Conservation (phyloP, 83 land plant species). For the Picea mariana region DNA sequence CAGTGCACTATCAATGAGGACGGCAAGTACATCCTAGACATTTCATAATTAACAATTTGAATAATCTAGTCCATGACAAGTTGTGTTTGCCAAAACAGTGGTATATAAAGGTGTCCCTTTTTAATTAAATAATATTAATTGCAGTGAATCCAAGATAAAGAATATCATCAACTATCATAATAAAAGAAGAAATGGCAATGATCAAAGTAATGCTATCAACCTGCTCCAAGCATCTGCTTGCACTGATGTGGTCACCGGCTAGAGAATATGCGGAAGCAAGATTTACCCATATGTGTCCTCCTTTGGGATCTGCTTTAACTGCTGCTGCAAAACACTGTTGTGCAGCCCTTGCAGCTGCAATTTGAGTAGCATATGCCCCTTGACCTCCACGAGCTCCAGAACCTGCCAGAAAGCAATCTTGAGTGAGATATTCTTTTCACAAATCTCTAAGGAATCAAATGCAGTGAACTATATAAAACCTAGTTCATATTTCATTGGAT, state of each 20-base stretch:
- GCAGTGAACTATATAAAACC: background rate
- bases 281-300: conserved; percentile 72
- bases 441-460: background rate
- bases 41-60: too few species aligned
- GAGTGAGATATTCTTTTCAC: background rate
- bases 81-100: too few species aligned
- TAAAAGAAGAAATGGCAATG: too few species aligned
- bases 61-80: too few species aligned
- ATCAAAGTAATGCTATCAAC: conserved; percentile 21
- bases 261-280: conserved; percentile 72
- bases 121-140: too few species aligned
- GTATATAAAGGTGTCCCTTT: too few species aligned
- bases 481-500: background rate
- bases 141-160: too few species aligned
- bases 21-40: too few species aligned
- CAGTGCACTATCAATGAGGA: too few species aligned
- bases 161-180: too few species aligned
- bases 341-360: conserved; percentile 67
- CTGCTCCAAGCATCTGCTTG: conserved; percentile 77
- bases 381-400: conserved; percentile 71
- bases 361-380: conserved; percentile 40
- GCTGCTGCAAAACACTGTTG: conserved; percentile 63
- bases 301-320: conserved; percentile 61
- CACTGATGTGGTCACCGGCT: conserved; percentile 49
- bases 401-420: conserved; percentile 36